Evolutionary conservation across 345 rosid species (phyloP), one percentile per base, ranked within the genome.

Genomic region (Dipteronia dyeriana): DNA sequence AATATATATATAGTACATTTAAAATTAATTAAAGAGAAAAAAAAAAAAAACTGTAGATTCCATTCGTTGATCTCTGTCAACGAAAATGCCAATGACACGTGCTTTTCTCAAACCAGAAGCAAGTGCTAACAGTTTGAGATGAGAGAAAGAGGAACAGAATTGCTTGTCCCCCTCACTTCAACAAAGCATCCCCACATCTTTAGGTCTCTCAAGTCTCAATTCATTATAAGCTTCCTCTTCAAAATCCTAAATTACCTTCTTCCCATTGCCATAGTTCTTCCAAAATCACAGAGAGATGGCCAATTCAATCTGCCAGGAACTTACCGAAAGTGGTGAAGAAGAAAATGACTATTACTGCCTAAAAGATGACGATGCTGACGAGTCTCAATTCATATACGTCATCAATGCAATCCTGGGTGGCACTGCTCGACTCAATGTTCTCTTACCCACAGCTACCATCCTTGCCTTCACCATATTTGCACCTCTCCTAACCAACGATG

Each of bases 401-500:
- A 72, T 85, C 71, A 87, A 85, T 68, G 87, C 82, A 59, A 78
- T 87, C 78, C 83, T 84, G 12, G 73, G 87, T 1, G 90, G 90
- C 67, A 84, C 88, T 45, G 90, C 90, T 0, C 73, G 88, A 49
- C 90, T 87, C 73, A 84, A 88, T 47, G 80, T 86, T 62, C 91
- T 86, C 62, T 62, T 86, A 76, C 89, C 91, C 11, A 84, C 91
- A 6, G 89, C 88, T 13, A 84, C 86, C 56, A 86, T 88, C 83
- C 84, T 86, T 7, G 84, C 84, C 59, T 85, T 87, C 81, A 82
- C 88, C 81, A 88, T 86, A 41, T 86, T 88, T n/a, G 84, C 86
- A 65, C 91, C 89, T 39, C 80, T 88, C 43, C 78, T 84, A 38
- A 88, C 88, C 68, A 86, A 81, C 11, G 86, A 88, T 17, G 89